phyloP scores from a whole-genome alignment of 371 early-diverging fungal species.

The Neoconidiobolus thromboides region DNA sequence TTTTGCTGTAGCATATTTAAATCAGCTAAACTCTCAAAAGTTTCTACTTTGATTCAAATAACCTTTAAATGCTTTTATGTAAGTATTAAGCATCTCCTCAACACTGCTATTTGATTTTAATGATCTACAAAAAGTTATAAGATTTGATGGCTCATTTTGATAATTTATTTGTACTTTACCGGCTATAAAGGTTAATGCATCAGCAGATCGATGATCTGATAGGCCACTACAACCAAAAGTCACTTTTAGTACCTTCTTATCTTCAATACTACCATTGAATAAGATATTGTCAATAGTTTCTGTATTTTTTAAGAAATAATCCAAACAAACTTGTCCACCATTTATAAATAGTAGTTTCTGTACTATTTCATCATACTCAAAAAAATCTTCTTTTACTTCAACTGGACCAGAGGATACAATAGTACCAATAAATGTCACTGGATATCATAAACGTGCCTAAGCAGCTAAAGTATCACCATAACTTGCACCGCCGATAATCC shows the following conservation, averaged over 20 bases:
- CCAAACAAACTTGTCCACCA: background rate
- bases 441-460: slow-evolving; percentile 46
- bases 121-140: too few relatives aligned
- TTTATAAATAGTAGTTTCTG: background rate
- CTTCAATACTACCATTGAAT: background rate
- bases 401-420: slow-evolving; percentile 54
- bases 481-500: slow-evolving; percentile 47
- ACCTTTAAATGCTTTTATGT: background rate
- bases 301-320: background rate
- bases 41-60: background rate
- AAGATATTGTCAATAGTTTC: slow-evolving; percentile 1
- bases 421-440: slow-evolving; percentile 40
- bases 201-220: background rate
- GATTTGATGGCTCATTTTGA: background rate
- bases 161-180: slow-evolving; percentile 3
- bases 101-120: slow-evolving; percentile 15
- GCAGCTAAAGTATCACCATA: slow-evolving; percentile 51
- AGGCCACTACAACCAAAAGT: background rate
- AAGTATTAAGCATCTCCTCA: background rate
- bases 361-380: slow-evolving; percentile 22
- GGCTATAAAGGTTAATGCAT: background rate
- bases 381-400: slow-evolving; percentile 29
- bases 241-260: background rate
- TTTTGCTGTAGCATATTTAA: background rate
- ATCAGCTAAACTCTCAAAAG: background rate